Percentiles rank a stretch among this genome's conserved stretches.
Evolutionary conservation across 2,329 filamentous ascomycete genomes (phyloP).

Genomic region (Fusarium decemcellulare): DNA sequence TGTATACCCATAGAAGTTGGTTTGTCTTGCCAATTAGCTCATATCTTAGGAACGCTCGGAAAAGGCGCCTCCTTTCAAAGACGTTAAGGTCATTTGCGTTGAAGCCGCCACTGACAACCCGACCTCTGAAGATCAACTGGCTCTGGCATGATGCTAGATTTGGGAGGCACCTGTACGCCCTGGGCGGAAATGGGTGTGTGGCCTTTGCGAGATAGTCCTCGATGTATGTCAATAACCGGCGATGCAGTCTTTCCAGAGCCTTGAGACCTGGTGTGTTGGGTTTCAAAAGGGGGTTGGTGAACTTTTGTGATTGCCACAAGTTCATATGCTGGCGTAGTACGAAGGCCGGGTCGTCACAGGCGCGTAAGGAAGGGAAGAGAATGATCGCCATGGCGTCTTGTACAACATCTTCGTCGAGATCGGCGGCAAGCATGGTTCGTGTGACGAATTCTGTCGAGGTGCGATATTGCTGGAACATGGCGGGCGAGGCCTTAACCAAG

Average conservation of each 20-base stretch:
- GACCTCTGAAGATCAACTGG: not conserved
- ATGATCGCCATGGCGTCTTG: constrained; percentile 6
- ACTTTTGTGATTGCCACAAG: not conserved
- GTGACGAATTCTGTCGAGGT: not conserved
- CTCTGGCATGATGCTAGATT: not conserved
- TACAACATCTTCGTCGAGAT: not conserved
- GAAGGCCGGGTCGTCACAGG: not conserved
- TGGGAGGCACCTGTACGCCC: not conserved
- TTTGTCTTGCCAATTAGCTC: not conserved
- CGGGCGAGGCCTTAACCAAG: not conserved
- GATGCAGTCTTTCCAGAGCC: not conserved
- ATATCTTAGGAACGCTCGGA: not conserved
- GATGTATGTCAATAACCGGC: not conserved
- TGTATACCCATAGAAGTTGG: not conserved
- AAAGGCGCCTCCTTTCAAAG: not conserved
- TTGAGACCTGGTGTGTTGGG: not conserved
- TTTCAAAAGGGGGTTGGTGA: not conserved
- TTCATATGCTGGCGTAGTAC: not conserved
- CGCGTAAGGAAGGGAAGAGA: not conserved
- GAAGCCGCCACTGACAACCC: not conserved
- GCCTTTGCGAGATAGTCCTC: constrained; percentile 3
- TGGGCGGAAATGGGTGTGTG: not conserved
- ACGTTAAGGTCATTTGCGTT: not conserved
- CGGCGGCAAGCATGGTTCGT: not conserved
- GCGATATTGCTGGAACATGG: not conserved